phyloP scores from a whole-genome alignment of 345 rosid genomes.

The Draba incana region DNA sequence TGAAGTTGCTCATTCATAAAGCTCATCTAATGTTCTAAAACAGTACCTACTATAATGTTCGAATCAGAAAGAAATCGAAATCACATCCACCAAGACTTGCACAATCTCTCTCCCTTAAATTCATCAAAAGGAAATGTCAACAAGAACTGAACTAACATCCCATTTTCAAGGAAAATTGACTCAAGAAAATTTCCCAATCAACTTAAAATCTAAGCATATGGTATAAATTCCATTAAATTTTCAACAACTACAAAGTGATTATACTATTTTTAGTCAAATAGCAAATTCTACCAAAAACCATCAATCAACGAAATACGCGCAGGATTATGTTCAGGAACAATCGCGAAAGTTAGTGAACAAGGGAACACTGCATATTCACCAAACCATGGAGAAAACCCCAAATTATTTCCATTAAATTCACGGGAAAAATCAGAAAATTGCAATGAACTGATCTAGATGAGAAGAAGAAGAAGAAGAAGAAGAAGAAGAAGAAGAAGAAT shows the following conservation, averaged over 20 bases:
- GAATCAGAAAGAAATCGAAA: neutral
- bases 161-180: neutral
- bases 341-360: neutral
- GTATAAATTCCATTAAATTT: neutral
- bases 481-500: neutral
- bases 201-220: neutral
- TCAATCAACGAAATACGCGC: neutral
- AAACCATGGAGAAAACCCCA: neutral
- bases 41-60: neutral
- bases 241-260: neutral
- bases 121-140: neutral
- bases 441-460: slow-evolving; percentile 2
- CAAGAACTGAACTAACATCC: neutral
- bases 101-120: neutral
- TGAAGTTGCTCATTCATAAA: neutral
- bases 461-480: neutral
- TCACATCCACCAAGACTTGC: neutral
- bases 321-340: slow-evolving; percentile 18
- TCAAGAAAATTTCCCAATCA: neutral
- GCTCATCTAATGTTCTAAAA: neutral
- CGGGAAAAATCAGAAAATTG: neutral
- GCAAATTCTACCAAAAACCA: neutral
- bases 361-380: neutral
- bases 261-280: neutral
- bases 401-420: neutral